These are phyloP conservation scores for Solanum tacnaense DNA, from an alignment of 257 asterid species.

Conservation along the genomic window DNA sequence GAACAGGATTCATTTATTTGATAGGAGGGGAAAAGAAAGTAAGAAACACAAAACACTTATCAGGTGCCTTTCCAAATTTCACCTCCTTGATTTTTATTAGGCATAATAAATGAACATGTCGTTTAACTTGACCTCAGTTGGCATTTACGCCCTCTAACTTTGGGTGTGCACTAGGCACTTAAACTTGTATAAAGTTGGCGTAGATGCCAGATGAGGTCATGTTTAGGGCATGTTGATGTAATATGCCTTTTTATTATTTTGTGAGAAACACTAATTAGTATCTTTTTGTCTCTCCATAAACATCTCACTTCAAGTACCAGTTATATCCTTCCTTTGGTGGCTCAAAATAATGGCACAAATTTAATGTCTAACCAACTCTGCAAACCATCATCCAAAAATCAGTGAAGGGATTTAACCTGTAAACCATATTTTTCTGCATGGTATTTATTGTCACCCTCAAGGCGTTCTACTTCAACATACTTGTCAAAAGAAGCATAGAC, in stretches of 20 bases:
- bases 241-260: not conserved
- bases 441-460: slow-evolving; percentile 76
- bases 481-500: slow-evolving; percentile 78
- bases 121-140: not conserved
- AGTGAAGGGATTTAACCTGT: slow-evolving; percentile 37
- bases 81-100: not conserved
- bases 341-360: not conserved
- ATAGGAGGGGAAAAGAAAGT: not conserved
- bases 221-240: not conserved
- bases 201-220: not conserved
- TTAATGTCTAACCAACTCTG: not conserved
- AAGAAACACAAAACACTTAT: not conserved
- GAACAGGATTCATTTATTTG: not conserved
- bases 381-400: not conserved
- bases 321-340: not conserved
- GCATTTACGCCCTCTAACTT: not conserved
- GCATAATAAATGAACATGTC: not conserved
- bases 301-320: not conserved
- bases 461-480: slow-evolving; percentile 75
- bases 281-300: not conserved
- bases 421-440: slow-evolving; percentile 66
- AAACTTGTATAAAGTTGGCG: not conserved
- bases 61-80: not conserved
- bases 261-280: not conserved
- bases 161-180: not conserved